Evolutionary conservation across 306 rosid species (phyloP), one percentile per base, ranked within the genome.

Genomic region (Arachis hypogaea): DNA sequence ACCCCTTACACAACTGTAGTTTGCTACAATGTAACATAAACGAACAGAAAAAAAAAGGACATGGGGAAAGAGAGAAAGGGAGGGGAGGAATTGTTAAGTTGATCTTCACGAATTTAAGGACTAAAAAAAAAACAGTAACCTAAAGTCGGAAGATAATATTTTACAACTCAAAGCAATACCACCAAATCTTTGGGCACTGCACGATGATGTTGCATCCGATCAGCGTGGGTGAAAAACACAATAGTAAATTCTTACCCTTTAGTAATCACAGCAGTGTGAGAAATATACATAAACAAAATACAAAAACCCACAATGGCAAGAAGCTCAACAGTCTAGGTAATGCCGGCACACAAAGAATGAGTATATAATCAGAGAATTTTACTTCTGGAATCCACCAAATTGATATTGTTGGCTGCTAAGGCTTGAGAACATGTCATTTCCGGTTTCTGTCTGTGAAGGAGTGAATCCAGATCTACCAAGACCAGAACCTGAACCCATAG

Each of bases 401-500:
- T 88, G 93, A 77, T 84, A 86, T 16, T 84, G 89, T 67, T 83
- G 93, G 73, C 85, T 77, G n/a, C 90, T 45, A 63, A 80, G 86
- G 77, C 63, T 86, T 0, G 98, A 83, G 81, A 95, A 90, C 65
- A 95, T 16, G 82, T 85, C 93, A 30, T 92, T 89, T 7, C 80
- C 93, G 3, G 73, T 75, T 59, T 56, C 30, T 45, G 85, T 72
- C 69, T 84, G 95, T 9, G 96, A 86, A 73, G 93, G 82, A 64
- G 87, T 59, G 80, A 82, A 75, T 28, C 89, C 92, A 12, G 96
- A 77, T 76, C 36, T 78, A 66, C 97, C 95, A 42, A 94, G 89
- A 67, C 99, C 97, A 3, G 98, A 87, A 66, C 99, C 97, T 0
- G 91, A 76, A 57, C 97, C 98, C 98, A 95, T 95, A 56, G 99